These are phyloP conservation scores for Chenopodium quinoa DNA, from an alignment of 148 eudicot species.

Conservation along the genomic window DNA sequence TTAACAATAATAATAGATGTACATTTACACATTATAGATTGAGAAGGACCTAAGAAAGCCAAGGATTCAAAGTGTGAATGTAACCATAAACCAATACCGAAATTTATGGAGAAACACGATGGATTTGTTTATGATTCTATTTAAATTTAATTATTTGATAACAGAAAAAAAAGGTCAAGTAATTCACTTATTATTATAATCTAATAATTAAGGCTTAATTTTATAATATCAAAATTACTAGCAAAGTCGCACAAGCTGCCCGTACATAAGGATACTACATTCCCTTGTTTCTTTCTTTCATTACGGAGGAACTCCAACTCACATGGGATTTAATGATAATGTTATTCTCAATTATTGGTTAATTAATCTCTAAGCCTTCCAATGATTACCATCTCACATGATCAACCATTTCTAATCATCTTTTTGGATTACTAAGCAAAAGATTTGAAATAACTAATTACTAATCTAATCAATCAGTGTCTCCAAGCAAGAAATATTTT, in stretches of 20 bases:
- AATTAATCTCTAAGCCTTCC: neutral
- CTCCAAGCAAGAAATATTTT: too few relatives aligned
- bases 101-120: neutral
- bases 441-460: neutral
- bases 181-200: neutral
- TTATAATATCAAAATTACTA: neutral
- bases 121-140: neutral
- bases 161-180: neutral
- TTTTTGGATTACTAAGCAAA: neutral
- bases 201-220: too few relatives aligned
- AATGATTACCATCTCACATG: neutral
- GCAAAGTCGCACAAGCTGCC: neutral
- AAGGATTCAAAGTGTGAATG: neutral
- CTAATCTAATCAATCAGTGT: neutral
- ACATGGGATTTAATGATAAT: neutral
- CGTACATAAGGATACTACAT: neutral
- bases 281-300: neutral
- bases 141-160: neutral
- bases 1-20: too few relatives aligned
- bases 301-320: neutral
- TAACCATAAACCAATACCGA: neutral
- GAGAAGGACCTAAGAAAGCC: too few relatives aligned
- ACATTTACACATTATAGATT: too few relatives aligned
- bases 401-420: neutral
- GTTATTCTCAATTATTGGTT: neutral